These are phyloP conservation scores for Entelexis paramagnoliae DNA, from an alignment of 1,139 yeast species.

Conservation along the genomic window DNA sequence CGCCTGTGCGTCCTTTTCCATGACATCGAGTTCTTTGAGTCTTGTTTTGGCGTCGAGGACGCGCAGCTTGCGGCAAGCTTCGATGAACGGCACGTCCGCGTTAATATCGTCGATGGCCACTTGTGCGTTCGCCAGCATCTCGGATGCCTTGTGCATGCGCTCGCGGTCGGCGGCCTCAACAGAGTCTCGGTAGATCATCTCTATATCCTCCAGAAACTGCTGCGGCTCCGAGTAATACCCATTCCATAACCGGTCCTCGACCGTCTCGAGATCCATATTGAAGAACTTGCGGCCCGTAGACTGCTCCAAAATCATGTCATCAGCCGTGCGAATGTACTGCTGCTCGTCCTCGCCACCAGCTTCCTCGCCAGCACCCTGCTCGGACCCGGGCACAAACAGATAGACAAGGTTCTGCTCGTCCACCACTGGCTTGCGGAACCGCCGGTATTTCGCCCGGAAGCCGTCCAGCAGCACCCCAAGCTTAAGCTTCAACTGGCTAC, in stretches of 20 bases:
- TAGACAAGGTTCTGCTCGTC: conserved; percentile 67
- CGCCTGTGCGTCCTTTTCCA: neutral
- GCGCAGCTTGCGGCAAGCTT: conserved; percentile 66
- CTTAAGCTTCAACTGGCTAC: conserved; percentile 68
- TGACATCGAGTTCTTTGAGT: conserved; percentile 24
- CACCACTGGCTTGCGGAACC: conserved; percentile 81
- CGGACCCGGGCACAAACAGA: conserved; percentile 39
- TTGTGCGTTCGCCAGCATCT: conserved; percentile 93
- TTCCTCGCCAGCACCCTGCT: neutral
- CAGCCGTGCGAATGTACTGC: conserved; percentile 46
- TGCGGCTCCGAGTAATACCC: conserved; percentile 90
- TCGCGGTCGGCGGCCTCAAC: conserved; percentile 72
- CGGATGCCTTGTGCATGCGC: conserved; percentile 76
- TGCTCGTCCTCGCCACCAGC: too few relatives aligned
- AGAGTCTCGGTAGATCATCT: conserved; percentile 73
- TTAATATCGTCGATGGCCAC: conserved; percentile 88
- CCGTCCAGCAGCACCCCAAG: conserved; percentile 82
- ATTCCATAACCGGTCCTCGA: conserved; percentile 94
- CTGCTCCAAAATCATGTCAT: conserved; percentile 70
- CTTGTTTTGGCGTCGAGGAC: conserved; percentile 44
- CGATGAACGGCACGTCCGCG: conserved; percentile 50
- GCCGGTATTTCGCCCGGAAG: conserved; percentile 72
- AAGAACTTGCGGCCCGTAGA: conserved; percentile 60
- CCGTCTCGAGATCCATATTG: conserved; percentile 88
- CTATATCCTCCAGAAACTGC: conserved; percentile 76